phyloP scores from a whole-genome alignment of 2,329 filamentous ascomycete genomes.

The Apiospora arundinis region DNA sequence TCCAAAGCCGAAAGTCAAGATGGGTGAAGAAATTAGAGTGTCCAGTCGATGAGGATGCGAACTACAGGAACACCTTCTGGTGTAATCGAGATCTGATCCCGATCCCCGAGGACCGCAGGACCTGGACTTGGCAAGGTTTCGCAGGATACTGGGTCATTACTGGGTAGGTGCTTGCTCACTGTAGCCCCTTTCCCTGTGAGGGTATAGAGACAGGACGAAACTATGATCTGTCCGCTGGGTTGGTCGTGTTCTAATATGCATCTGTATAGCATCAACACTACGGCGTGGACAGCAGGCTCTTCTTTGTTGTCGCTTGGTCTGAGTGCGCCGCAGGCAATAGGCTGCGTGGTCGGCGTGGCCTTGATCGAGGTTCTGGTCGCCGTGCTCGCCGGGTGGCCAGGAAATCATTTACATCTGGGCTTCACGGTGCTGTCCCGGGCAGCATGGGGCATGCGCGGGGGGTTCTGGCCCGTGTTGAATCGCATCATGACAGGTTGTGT shows the following conservation, averaged over 20 bases:
- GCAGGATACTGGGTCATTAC: slow-evolving; percentile 40
- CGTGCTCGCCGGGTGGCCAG: slow-evolving; percentile 43
- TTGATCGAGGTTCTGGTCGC: slow-evolving; percentile 41
- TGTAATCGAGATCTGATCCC: slow-evolving; percentile 42
- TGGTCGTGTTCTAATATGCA: too few relatives aligned
- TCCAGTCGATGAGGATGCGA: slow-evolving; percentile 34
- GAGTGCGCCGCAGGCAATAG: slow-evolving; percentile 40
- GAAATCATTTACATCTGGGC: slow-evolving; percentile 41
- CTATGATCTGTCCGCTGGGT: too few relatives aligned
- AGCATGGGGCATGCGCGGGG: slow-evolving; percentile 35
- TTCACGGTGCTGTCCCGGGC: slow-evolving; percentile 42
- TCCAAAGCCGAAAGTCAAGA: slow-evolving; percentile 23
- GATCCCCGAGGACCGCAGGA: slow-evolving; percentile 35
- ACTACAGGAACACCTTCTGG: slow-evolving; percentile 41
- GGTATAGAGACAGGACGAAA: background rate
- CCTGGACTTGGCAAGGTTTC: slow-evolving; percentile 40
- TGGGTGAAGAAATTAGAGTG: slow-evolving; percentile 21
- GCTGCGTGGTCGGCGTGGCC: slow-evolving; percentile 38
- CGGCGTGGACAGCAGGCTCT: slow-evolving; percentile 38
- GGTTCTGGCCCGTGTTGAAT: slow-evolving; percentile 41
- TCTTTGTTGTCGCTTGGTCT: slow-evolving; percentile 37
- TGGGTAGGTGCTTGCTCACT: slow-evolving; percentile 25
- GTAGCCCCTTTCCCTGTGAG: background rate
- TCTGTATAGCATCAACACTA: slow-evolving; percentile 36
- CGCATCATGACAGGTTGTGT: slow-evolving; percentile 40